A percentile compares a stretch with the other conserved stretches of the same genome.
These are phyloP conservation scores for Celoporthe dispersa DNA, from an alignment of 2,329 filamentous ascomycete species.

Conservation along the genomic window DNA sequence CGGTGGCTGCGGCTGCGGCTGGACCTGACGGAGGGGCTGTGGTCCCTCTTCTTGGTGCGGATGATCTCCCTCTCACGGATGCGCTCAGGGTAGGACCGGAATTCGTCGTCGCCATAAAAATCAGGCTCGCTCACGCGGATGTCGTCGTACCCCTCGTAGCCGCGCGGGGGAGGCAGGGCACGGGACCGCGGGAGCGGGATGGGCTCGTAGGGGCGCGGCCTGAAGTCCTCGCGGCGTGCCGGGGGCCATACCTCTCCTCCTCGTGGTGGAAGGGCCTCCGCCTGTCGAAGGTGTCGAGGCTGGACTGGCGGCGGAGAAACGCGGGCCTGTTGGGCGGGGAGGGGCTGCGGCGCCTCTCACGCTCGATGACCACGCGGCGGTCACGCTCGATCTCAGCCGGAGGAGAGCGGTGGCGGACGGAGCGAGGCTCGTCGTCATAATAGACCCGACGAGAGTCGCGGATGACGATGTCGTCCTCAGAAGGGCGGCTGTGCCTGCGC, in stretches of 20 bases:
- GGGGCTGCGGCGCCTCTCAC: constrained; percentile 53
- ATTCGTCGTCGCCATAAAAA: constrained; percentile 73
- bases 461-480: constrained; percentile 51
- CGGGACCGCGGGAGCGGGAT: constrained; percentile 71
- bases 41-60: constrained; percentile 50
- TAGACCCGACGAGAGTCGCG: constrained; percentile 54
- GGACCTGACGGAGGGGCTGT: constrained; percentile 47
- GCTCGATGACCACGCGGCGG: constrained; percentile 59
- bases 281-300: constrained; percentile 87
- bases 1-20: constrained; percentile 44
- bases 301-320: constrained; percentile 81
- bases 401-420: constrained; percentile 38
- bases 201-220: constrained; percentile 57
- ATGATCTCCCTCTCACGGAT: constrained; percentile 66
- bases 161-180: constrained; percentile 62
- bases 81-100: constrained; percentile 62
- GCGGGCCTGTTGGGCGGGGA: constrained; percentile 65
- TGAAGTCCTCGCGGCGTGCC: constrained; percentile 51
- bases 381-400: constrained; percentile 57
- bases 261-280: constrained; percentile 57
- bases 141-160: constrained; percentile 66
- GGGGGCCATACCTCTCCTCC: constrained; percentile 67
- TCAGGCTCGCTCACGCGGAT: constrained; percentile 71
- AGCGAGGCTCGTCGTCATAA: constrained; percentile 58
- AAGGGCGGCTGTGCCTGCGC: constrained; percentile 47